Percentiles rank a stretch among this genome's conserved stretches.
phyloP scores from a whole-genome alignment of 257 asterid species.

The Solanum appendiculatum region DNA sequence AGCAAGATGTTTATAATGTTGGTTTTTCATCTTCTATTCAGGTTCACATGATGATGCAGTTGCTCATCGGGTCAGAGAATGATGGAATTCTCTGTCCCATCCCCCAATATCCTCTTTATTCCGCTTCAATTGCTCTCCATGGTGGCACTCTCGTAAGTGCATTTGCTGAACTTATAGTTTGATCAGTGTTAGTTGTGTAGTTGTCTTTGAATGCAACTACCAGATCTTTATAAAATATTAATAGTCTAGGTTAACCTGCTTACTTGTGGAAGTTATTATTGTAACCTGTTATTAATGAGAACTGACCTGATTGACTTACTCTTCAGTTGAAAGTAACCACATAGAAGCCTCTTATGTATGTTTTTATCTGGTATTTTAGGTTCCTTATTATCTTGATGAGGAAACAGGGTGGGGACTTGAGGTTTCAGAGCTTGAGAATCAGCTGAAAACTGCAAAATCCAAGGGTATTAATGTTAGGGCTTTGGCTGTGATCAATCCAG shows the following conservation, averaged over 20 bases:
- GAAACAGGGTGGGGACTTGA: conserved; percentile 96
- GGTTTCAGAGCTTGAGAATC: conserved; percentile 67
- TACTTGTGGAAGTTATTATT: background rate
- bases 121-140: conserved; percentile 83
- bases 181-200: background rate
- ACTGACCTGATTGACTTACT: background rate
- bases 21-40: conserved; percentile 10
- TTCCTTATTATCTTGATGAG: conserved; percentile 95
- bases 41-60: conserved; percentile 99
- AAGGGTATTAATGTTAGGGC: conserved; percentile 71
- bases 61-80: conserved; percentile 58
- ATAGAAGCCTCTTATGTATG: background rate
- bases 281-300: background rate
- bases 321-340: background rate
- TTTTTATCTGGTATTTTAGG: conserved; percentile 29
- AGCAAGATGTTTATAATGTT: background rate
- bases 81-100: conserved; percentile 97
- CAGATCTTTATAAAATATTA: background rate
- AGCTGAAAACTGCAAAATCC: conserved; percentile 71
- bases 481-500: conserved; percentile 95
- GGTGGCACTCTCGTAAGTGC: conserved; percentile 90
- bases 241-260: background rate
- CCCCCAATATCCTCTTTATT: conserved; percentile 93
- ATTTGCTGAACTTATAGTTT: background rate
- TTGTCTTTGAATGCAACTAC: background rate